phyloP scores from a whole-genome alignment of 371 early-diverging fungal genomes.

The Mortierella sp. region DNA sequence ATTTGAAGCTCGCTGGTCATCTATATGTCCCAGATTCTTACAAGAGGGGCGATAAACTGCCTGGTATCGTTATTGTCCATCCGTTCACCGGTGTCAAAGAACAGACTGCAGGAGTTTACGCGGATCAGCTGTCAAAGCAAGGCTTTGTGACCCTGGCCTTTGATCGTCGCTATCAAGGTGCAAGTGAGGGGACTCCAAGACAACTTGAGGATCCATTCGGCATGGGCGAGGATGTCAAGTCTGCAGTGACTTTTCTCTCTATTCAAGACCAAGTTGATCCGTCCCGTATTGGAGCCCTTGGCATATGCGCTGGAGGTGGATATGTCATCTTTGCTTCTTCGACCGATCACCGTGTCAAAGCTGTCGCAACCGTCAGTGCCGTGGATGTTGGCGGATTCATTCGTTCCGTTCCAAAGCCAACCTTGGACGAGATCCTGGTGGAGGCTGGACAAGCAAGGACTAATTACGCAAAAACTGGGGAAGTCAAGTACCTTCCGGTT shows the following conservation, averaged over 20 bases:
- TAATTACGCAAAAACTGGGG: conserved; percentile 22
- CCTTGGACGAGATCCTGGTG: conserved; percentile 8
- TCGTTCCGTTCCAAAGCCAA: conserved; percentile 11
- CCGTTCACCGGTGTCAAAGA: conserved; percentile 50
- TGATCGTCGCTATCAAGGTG: conserved; percentile 37
- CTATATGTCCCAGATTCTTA: conserved; percentile 24
- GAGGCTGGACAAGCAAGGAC: conserved; percentile 17
- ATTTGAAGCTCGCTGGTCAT: conserved; percentile 28
- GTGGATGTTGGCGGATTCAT: conserved; percentile 23
- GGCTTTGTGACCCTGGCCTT: conserved; percentile 40
- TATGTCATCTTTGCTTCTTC: conserved; percentile 27
- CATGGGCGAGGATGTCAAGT: conserved; percentile 24
- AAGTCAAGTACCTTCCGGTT: conserved; percentile 39
- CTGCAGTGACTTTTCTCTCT: conserved; percentile 38
- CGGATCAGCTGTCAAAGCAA: conserved; percentile 21
- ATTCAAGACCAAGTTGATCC: conserved; percentile 23
- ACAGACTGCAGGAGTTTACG: conserved; percentile 38
- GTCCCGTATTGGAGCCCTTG: conserved; percentile 26
- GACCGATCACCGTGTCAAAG: conserved; percentile 37
- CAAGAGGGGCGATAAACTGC: conserved; percentile 18
- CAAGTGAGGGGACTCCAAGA: conserved; percentile 33
- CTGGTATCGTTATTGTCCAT: conserved; percentile 29
- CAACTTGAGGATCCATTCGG: conserved; percentile 32
- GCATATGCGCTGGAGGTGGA: conserved; percentile 48
- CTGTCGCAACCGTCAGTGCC: conserved; percentile 26